These are phyloP conservation scores for Annulohypoxylon bovei DNA, from an alignment of 495 filamentous ascomycete genomes.

Conservation along the genomic window DNA sequence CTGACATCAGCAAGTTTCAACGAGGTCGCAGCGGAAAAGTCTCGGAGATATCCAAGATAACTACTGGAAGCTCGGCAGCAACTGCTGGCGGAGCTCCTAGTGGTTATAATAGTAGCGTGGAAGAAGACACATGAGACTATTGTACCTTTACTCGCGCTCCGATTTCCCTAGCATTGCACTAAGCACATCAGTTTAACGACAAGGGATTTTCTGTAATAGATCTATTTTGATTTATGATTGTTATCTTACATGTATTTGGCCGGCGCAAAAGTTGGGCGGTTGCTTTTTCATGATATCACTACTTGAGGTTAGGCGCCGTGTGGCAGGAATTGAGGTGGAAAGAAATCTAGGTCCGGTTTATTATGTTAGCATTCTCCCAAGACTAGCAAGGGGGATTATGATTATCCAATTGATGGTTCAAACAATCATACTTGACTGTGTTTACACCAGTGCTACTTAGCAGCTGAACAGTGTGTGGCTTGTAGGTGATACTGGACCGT, in stretches of 20 bases:
- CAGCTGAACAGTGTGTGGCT: too few relatives aligned
- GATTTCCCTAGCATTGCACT: neutral
- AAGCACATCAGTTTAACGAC: neutral
- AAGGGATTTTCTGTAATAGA: neutral
- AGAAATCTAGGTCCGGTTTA: neutral
- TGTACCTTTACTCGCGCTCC: neutral
- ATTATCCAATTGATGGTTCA: too few relatives aligned
- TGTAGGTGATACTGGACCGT: too few relatives aligned
- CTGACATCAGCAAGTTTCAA: conserved; percentile 2
- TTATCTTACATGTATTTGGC: neutral
- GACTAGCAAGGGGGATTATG: too few relatives aligned
- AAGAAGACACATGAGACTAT: conserved; percentile 40
- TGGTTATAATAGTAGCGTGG: conserved; percentile 52
- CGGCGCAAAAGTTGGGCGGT: conserved; percentile 8
- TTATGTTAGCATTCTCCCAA: neutral
- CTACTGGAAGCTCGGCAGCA: conserved; percentile 55
- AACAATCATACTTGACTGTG: neutral
- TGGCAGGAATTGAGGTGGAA: neutral
- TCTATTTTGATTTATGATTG: neutral
- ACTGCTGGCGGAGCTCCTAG: conserved; percentile 57
- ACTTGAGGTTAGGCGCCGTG: neutral
- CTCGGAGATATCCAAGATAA: conserved; percentile 25
- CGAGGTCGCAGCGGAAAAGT: conserved; percentile 9
- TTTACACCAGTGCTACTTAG: too few relatives aligned
- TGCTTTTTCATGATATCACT: conserved; percentile 14